phyloP scores from a whole-genome alignment of 805 yeast species.

The Nakazawaea wickerhamii region DNA sequence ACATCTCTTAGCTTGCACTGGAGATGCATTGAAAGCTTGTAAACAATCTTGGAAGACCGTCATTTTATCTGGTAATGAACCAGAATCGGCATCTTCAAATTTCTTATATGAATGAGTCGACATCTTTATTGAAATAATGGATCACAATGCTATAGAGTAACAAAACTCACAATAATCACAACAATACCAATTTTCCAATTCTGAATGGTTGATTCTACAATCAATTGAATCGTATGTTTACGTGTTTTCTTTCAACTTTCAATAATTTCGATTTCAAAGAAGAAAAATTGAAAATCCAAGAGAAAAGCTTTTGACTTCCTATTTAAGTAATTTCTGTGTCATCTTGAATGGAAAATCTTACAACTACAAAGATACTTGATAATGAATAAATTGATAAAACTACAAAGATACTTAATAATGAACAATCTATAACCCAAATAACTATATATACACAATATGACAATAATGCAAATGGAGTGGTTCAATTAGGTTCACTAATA shows the following conservation, averaged over 20 bases:
- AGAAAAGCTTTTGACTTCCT: too few species aligned
- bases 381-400: too few species aligned
- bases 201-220: neutral
- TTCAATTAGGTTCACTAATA: slow-evolving; percentile 28
- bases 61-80: slow-evolving; percentile 86
- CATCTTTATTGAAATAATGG: slow-evolving; percentile 41
- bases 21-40: slow-evolving; percentile 87
- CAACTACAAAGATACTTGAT: too few species aligned
- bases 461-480: too few species aligned
- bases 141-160: neutral
- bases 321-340: too few species aligned
- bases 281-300: neutral
- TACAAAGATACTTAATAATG: too few species aligned
- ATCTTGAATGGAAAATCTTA: too few species aligned
- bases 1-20: slow-evolving; percentile 83
- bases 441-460: too few species aligned
- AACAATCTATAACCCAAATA: too few species aligned
- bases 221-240: slow-evolving; percentile 1
- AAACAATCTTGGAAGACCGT: slow-evolving; percentile 94
- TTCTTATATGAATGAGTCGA: slow-evolving; percentile 81
- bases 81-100: slow-evolving; percentile 68
- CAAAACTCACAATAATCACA: neutral
- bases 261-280: neutral
- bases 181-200: too few species aligned
- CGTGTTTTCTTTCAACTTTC: neutral